Evolutionary conservation across 1,139 yeast species (phyloP).

Genomic region (Yamadazyma siamensis): DNA sequence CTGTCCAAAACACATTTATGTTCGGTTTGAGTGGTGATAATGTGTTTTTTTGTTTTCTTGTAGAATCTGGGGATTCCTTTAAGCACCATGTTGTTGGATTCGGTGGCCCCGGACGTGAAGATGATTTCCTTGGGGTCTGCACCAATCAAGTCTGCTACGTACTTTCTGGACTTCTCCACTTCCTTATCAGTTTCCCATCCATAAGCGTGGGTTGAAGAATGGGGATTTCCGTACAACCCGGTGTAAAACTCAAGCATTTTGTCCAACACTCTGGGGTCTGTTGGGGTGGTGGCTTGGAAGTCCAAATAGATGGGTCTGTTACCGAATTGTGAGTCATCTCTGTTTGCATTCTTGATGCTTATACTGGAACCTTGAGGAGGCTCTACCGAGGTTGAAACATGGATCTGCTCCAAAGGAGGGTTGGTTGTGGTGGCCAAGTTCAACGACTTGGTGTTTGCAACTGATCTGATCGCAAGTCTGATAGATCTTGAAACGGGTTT

Average conservation of each 20-base stretch:
- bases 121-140: conserved; percentile 97
- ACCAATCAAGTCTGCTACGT: conserved; percentile 77
- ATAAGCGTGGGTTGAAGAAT: conserved; percentile 94
- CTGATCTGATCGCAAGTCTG: neutral
- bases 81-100: conserved; percentile 88
- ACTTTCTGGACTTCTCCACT: conserved; percentile 80
- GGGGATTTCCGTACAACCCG: conserved; percentile 96
- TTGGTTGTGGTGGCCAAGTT: conserved; percentile 11
- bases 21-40: conserved; percentile 94
- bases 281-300: conserved; percentile 97
- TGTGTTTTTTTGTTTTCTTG: conserved; percentile 83
- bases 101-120: conserved; percentile 98
- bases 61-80: conserved; percentile 96
- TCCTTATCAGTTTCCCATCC: conserved; percentile 98
- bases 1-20: conserved; percentile 98
- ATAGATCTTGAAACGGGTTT: no score
- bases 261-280: conserved; percentile 95
- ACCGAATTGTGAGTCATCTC: conserved; percentile 52
- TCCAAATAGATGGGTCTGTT: conserved; percentile 89
- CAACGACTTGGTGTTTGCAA: conserved; percentile 1
- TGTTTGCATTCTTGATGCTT: conserved; percentile 40
- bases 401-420: conserved; percentile 11
- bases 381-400: conserved; percentile 13
- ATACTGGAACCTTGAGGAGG: conserved; percentile 44
- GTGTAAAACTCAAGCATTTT: conserved; percentile 90